Conservation (phyloP, 2,329 filamentous ascomycete genomes). For the Pseudogymnoascus pannorum region DNA sequence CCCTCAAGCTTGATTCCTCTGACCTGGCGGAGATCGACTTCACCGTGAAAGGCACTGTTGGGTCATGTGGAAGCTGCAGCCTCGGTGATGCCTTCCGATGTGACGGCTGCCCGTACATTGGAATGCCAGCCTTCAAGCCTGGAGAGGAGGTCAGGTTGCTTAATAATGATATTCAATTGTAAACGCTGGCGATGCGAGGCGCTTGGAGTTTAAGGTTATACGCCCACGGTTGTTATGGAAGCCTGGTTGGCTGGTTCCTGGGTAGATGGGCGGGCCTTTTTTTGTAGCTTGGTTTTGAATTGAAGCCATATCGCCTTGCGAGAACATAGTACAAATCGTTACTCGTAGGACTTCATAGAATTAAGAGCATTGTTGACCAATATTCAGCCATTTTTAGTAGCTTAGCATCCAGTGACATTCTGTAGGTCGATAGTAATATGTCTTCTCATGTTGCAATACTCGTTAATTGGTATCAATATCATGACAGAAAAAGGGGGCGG, state of each 20-base stretch:
- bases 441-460: too few relatives aligned
- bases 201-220: slow-evolving; percentile 7
- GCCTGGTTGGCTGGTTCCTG: slow-evolving; percentile 3
- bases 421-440: not conserved
- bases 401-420: not conserved
- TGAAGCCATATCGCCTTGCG: not conserved
- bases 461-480: not conserved
- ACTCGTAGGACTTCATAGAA: not conserved
- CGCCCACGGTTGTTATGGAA: slow-evolving; percentile 1
- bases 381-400: not conserved
- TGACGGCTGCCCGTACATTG: slow-evolving; percentile 75
- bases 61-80: slow-evolving; percentile 89
- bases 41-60: slow-evolving; percentile 93
- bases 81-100: slow-evolving; percentile 84
- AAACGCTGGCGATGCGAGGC: slow-evolving; percentile 19
- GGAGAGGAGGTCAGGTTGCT: slow-evolving; percentile 87
- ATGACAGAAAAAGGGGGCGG: not conserved
- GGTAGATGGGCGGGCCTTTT: not conserved
- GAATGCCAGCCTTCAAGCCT: slow-evolving; percentile 91
- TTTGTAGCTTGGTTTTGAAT: not conserved
- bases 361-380: not conserved
- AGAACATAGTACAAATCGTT: not conserved
- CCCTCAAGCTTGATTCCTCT: slow-evolving; percentile 63
- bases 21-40: slow-evolving; percentile 92
- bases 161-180: slow-evolving; percentile 82